Base-by-base conservation (phyloP, 1,139 yeast species). In the Blastobotrys proliferans region DNA sequence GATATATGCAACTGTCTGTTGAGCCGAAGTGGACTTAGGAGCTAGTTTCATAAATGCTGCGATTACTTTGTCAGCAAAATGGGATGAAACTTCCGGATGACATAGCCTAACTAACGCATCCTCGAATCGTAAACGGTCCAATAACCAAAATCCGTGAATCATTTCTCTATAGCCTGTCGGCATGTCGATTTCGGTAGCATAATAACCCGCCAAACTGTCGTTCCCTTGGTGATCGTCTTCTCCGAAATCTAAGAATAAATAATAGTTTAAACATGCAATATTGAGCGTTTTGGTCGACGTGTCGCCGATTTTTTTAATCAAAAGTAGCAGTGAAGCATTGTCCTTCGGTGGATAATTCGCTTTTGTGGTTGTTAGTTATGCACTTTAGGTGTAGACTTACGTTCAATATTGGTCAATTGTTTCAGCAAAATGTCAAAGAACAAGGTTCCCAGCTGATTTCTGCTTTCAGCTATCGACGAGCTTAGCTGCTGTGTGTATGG, bases 211-310 rank as follows among this genome's bases (percentile, higher is more conserved):
- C 19, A 62, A 46, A 19, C 52, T 40, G 13, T 45, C 46, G 22
- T 49, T 44, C 18, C 46, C 45, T 11, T 20, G n/a, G n/a, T n/a
- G n/a, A n/a, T 11, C 5, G n/a, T 40, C 32, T 19, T 36, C 45
- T 5, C 55, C 53, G 40, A 50, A 57, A 43, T 61, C 64, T 9
- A 61, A 47, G 24, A 62, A 57, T 28, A 62, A 33, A 45, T 60
- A 62, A 38, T 48, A 53, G 10, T 57, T 40, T 6, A 59, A 48
- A 22, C 61, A 52, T 10, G 55, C 47, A 39, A 51, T 54, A 35
- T 50, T 45, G 22, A 50, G 49, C 4, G 44, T 20, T 25, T 47
- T 46, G 4, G 47, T 38, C 6, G 33, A 41, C n/a, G 44, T 14
- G 13, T 41, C 35, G 34, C 56, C 61, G 14, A 61, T 50, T n/a